Conservation (phyloP, 306 rosid species). For the Vachellia collinsii region DNA sequence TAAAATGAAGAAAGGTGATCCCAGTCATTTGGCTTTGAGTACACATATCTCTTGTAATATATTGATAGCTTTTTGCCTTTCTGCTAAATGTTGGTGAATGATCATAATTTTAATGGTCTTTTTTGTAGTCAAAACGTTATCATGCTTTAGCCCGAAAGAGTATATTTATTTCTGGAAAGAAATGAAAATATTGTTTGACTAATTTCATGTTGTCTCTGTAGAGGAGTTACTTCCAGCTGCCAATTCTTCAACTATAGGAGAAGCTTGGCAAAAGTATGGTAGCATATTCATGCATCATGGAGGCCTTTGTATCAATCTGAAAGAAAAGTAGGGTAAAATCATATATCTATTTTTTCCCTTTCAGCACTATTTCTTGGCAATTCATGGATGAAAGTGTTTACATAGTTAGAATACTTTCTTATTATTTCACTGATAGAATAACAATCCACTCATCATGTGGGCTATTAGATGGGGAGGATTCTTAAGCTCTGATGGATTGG, state of each 20-base stretch:
- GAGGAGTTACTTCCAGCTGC: constrained; percentile 97
- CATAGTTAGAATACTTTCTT: constrained; percentile 23
- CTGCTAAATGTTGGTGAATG: too few species aligned
- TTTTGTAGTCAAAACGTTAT: too few species aligned
- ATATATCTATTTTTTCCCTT: constrained; percentile 16
- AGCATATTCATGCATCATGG: constrained; percentile 80
- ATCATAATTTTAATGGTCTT: too few species aligned
- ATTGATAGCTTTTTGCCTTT: too few species aligned
- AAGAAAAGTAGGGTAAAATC: constrained; percentile 96
- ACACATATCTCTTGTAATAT: too few species aligned
- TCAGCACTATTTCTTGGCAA: neutral
- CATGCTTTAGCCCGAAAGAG: too few species aligned
- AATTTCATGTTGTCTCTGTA: constrained; percentile 73
- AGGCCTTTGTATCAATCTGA: constrained; percentile 93
- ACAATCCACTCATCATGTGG: constrained; percentile 21
- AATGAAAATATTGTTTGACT: constrained; percentile 86
- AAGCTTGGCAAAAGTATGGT: constrained; percentile 98
- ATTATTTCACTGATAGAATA: constrained; percentile 18
- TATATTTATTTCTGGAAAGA: constrained; percentile 64
- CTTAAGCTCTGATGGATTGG: constrained; percentile 94
- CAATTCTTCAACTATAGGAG: constrained; percentile 96
- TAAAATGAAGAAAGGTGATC: too few species aligned
- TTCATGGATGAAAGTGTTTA: neutral
- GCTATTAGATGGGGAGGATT: constrained; percentile 70
- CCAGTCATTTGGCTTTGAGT: too few species aligned